Evolutionary conservation across 2,329 filamentous ascomycete genomes (phyloP).

Genomic region (Pyrenochaeta sp.): DNA sequence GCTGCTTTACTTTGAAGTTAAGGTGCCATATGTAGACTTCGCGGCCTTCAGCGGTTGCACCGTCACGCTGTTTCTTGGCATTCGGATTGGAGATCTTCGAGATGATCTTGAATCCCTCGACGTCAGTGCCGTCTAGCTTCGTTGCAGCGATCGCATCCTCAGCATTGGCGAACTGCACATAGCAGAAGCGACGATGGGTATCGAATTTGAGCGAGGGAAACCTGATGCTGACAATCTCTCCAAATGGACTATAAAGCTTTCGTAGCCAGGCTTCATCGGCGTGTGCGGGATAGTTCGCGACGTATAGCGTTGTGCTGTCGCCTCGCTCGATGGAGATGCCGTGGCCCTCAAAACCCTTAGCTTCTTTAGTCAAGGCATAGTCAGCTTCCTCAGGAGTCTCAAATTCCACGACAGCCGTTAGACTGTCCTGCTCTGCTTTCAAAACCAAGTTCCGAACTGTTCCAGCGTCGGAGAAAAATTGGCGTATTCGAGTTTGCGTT

Average conservation of each 20-base stretch:
- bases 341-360: conserved; percentile 77
- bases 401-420: conserved; percentile 85
- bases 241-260: conserved; percentile 72
- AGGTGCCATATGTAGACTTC: conserved; percentile 89
- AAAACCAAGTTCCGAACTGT: conserved; percentile 80
- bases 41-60: conserved; percentile 83
- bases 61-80: conserved; percentile 79
- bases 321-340: conserved; percentile 79
- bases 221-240: conserved; percentile 83
- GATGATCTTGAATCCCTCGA: conserved; percentile 73
- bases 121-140: conserved; percentile 72
- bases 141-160: conserved; percentile 63
- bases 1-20: conserved; percentile 78
- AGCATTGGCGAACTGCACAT: conserved; percentile 80
- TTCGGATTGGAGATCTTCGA: conserved; percentile 86
- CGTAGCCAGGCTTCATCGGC: conserved; percentile 76
- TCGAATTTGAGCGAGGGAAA: conserved; percentile 93
- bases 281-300: conserved; percentile 86
- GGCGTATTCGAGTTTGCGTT: conserved; percentile 76
- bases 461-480: conserved; percentile 93
- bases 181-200: conserved; percentile 90
- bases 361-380: conserved; percentile 81
- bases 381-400: conserved; percentile 79
- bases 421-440: conserved; percentile 67
- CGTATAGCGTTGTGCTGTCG: conserved; percentile 81